phyloP scores from a whole-genome alignment of 164 flowering plant genomes.

The Berberis vulgaris region DNA sequence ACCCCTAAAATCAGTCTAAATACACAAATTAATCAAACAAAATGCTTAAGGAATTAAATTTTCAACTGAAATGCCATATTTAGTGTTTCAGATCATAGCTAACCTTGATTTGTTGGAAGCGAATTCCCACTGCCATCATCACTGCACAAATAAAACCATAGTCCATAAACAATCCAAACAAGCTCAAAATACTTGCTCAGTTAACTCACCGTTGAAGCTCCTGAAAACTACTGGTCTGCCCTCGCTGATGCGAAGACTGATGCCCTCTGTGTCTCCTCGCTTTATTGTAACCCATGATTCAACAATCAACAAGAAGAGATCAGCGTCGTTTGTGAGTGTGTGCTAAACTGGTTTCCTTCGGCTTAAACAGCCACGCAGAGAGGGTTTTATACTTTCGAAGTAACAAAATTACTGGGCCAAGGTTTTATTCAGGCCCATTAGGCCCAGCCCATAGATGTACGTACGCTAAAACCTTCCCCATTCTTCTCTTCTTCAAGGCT shows the following conservation, averaged over 20 bases:
- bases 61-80: neutral
- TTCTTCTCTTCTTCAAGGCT: too few species aligned
- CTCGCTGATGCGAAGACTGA: constrained; percentile 26
- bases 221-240: constrained; percentile 31
- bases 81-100: neutral
- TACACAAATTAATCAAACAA: neutral
- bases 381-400: too few species aligned
- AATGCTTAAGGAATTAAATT: neutral
- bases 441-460: too few species aligned
- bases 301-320: too few species aligned
- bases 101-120: constrained; percentile 44
- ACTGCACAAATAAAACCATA: constrained; percentile 19
- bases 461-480: too few species aligned
- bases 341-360: too few species aligned
- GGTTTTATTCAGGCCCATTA: too few species aligned
- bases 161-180: neutral
- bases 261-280: constrained; percentile 35
- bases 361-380: too few species aligned
- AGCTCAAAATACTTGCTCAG: neutral
- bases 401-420: too few species aligned
- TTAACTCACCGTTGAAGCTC: constrained; percentile 22
- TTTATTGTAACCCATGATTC: constrained; percentile 54
- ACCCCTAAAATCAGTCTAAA: too few species aligned
- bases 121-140: constrained; percentile 33
- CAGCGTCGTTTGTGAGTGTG: too few species aligned